phyloP scores from a whole-genome alignment of 441 rosid species.

The Lagerstroemia fauriei region DNA sequence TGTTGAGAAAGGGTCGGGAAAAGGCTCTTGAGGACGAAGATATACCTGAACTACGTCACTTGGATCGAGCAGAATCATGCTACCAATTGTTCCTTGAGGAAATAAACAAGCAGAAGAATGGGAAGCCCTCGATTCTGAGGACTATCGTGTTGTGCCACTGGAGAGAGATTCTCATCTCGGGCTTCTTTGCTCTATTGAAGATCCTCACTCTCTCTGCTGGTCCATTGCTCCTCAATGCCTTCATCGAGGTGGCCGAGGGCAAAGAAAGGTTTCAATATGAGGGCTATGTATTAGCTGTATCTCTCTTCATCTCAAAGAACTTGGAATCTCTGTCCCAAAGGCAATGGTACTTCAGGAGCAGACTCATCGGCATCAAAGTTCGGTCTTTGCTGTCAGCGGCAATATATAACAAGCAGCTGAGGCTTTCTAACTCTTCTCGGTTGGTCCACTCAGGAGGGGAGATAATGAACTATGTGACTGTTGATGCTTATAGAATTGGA shows the following conservation, averaged over 20 bases:
- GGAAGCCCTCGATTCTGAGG: constrained; percentile 55
- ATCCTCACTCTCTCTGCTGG: constrained; percentile 73
- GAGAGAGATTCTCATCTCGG: constrained; percentile 71
- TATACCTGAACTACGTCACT: constrained; percentile 55
- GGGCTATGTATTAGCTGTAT: constrained; percentile 70
- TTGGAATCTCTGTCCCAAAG: constrained; percentile 83
- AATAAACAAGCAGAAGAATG: constrained; percentile 50
- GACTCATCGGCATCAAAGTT: constrained; percentile 76
- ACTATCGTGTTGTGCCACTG: constrained; percentile 61
- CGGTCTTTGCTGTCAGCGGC: constrained; percentile 81
- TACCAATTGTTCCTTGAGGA: constrained; percentile 60
- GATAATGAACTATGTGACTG: constrained; percentile 85
- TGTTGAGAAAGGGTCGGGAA: constrained; percentile 71
- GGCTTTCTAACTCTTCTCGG: constrained; percentile 72
- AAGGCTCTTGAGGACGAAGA: constrained; percentile 71
- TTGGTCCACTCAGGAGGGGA: constrained; percentile 79
- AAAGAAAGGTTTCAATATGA: constrained; percentile 60
- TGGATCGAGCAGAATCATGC: constrained; percentile 71
- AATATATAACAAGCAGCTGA: constrained; percentile 78
- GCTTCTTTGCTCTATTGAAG: constrained; percentile 81
- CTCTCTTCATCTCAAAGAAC: constrained; percentile 61
- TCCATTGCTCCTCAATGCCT: constrained; percentile 78
- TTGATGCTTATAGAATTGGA: constrained; percentile 90
- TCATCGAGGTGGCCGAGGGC: constrained; percentile 88
- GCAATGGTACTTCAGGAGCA: constrained; percentile 87